phyloP scores from a whole-genome alignment of 306 rosid species.

The Leucaena leucocephala region DNA sequence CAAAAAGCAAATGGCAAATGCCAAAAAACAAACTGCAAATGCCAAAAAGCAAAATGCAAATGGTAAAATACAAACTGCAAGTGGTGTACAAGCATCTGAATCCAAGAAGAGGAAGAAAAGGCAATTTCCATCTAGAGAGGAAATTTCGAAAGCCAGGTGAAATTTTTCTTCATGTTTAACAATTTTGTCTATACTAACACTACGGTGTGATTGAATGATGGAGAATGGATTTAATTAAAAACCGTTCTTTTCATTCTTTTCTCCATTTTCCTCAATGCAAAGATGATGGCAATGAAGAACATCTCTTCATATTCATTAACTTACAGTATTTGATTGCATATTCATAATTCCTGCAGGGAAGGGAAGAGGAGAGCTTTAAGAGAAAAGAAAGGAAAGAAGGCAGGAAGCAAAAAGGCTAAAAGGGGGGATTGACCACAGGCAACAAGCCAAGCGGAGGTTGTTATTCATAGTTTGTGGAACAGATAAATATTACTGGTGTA shows the following conservation, averaged over 20 bases:
- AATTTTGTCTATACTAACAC: background rate
- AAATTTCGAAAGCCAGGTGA: slow-evolving; percentile 74
- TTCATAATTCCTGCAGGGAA: slow-evolving; percentile 65
- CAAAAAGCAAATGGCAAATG: too few relatives aligned
- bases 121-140: slow-evolving; percentile 66
- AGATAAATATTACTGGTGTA: background rate
- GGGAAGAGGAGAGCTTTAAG: slow-evolving; percentile 68
- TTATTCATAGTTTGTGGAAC: background rate
- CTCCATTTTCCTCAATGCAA: background rate
- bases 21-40: slow-evolving; percentile 14
- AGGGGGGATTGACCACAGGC: slow-evolving; percentile 27
- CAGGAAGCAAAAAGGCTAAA: slow-evolving; percentile 20
- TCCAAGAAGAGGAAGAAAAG: slow-evolving; percentile 49
- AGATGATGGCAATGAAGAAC: background rate
- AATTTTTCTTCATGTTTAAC: slow-evolving; percentile 22
- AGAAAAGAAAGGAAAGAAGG: slow-evolving; percentile 46
- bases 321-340: background rate
- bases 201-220: background rate
- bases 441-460: slow-evolving; percentile 9
- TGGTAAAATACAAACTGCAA: background rate
- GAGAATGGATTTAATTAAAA: background rate
- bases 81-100: background rate
- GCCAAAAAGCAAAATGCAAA: slow-evolving; percentile 30
- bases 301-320: background rate
- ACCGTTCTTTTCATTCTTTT: background rate